Percentiles rank a stretch among this genome's conserved stretches.
phyloP scores from a whole-genome alignment of 2,329 filamentous ascomycete genomes.

The Diaporthe sp. region DNA sequence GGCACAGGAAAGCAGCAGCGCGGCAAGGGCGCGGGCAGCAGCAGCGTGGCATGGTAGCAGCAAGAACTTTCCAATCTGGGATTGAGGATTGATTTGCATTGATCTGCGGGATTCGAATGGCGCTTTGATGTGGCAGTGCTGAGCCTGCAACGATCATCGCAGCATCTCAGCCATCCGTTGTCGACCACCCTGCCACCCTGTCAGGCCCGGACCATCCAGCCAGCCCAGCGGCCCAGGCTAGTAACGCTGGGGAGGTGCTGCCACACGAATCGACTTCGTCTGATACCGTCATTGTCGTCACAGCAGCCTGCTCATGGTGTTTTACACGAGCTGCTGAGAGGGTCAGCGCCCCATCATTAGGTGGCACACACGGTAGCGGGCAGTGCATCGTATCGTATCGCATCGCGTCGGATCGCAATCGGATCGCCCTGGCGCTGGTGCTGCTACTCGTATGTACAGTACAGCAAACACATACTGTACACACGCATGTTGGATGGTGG shows the following conservation, averaged over 20 bases:
- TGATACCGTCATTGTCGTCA: slow-evolving; percentile 14
- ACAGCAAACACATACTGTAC: neutral
- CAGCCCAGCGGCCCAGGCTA: neutral
- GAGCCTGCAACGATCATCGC: slow-evolving; percentile 27
- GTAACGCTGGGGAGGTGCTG: neutral
- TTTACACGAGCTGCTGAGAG: slow-evolving; percentile 17
- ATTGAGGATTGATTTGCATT: slow-evolving; percentile 36
- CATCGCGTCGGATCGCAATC: neutral
- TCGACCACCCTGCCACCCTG: neutral
- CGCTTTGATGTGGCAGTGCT: slow-evolving; percentile 38
- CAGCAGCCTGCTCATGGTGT: slow-evolving; percentile 25
- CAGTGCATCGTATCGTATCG: slow-evolving; percentile 19
- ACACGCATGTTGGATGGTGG: neutral
- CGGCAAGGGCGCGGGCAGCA: slow-evolving; percentile 7
- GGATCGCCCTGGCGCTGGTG: neutral
- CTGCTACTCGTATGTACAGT: neutral
- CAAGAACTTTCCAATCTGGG: slow-evolving; percentile 34
- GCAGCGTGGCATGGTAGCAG: neutral
- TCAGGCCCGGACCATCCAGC: neutral
- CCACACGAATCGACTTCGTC: slow-evolving; percentile 4
- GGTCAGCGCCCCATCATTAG: neutral
- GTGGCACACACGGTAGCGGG: neutral
- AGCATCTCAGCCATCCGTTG: slow-evolving; percentile 17
- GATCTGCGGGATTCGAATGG: slow-evolving; percentile 34
- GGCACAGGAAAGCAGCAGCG: neutral